Evolutionary conservation across 345 rosid species (phyloP).

Genomic region (Arabidopsis arenosa): DNA sequence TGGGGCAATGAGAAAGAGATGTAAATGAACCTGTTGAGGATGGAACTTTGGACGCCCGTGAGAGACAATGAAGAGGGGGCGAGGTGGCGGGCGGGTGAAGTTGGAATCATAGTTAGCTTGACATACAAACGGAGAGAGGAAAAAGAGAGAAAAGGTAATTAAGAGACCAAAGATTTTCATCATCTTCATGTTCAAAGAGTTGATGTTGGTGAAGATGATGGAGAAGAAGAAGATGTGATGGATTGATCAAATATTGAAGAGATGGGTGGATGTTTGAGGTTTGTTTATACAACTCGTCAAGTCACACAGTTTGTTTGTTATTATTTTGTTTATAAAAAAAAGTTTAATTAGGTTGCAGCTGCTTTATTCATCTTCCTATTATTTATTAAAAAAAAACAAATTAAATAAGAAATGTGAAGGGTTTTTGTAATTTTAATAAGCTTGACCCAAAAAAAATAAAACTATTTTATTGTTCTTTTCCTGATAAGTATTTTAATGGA

Average conservation of each 20-base stretch:
- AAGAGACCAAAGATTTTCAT: slow-evolving; percentile 27
- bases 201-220: background rate
- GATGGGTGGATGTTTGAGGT: slow-evolving; percentile 4
- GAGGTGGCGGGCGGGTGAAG: slow-evolving; percentile 57
- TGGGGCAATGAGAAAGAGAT: background rate
- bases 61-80: slow-evolving; percentile 47
- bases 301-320: slow-evolving; percentile 25
- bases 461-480: background rate
- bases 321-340: background rate
- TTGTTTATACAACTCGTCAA: slow-evolving; percentile 35
- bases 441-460: background rate
- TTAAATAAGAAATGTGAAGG: background rate
- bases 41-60: slow-evolving; percentile 56
- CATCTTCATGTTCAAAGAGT: slow-evolving; percentile 16
- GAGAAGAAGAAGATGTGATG: slow-evolving; percentile 12
- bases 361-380: background rate
- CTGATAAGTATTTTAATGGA: background rate
- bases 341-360: background rate
- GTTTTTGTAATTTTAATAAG: background rate
- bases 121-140: slow-evolving; percentile 24
- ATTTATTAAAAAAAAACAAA: background rate
- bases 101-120: slow-evolving; percentile 35
- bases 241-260: slow-evolving; percentile 15
- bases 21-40: slow-evolving; percentile 75
- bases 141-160: slow-evolving; percentile 19